Base-by-base conservation (phyloP, 768 basidiomycete species). In the Rhodotorula sphaerocarpa region DNA sequence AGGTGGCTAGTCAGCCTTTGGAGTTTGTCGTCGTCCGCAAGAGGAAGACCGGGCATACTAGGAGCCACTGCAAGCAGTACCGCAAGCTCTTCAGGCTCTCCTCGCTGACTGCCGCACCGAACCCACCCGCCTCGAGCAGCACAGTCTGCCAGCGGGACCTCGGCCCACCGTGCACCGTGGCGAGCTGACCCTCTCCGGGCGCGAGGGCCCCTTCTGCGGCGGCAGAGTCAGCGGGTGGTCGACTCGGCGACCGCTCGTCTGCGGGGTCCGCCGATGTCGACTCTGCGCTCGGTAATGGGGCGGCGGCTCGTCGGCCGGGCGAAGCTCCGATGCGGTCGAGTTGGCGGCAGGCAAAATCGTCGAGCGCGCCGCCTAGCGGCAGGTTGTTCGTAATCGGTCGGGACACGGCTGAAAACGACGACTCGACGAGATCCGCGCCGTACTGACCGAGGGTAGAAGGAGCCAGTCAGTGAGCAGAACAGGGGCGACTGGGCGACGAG, bases 321-420 rank as follows among this genome's bases (percentile, higher is more conserved):
- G 46, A 55, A 3, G 54, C 56, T 30, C 56, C 50, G 51, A 90
- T 86, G 74, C 83, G 80, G 76, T 91, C 88, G 44, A 92, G 79
- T 73, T 91, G 88, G 61, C 88, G 80, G 73, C 87, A 88, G 3
- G 90, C 89, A 75, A 90, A 90, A 63, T 88, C 88, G 65, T 91
- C 90, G 20, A 91, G 76, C 80, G 69, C 65, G 20, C 50, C 33
- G 50, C 66, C 70, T 23, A 87, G 33, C 21, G 27, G 63, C 5
- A 57, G 51, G 56, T 54, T 61, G 61, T 54, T 57, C 16, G 63
- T 50, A 39, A 69, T 50, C 16, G 67, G 67, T 20, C 67, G 47
- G 0, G 67, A 70, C 28, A 69, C 60, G 46, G 50, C 55, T 43
- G 59, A 64, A 30, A 65, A 47, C 51, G 52, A 72, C 20, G 63